These are phyloP conservation scores for Botrytis byssoidea DNA, from an alignment of 2,329 filamentous ascomycete genomes.

Conservation along the genomic window DNA sequence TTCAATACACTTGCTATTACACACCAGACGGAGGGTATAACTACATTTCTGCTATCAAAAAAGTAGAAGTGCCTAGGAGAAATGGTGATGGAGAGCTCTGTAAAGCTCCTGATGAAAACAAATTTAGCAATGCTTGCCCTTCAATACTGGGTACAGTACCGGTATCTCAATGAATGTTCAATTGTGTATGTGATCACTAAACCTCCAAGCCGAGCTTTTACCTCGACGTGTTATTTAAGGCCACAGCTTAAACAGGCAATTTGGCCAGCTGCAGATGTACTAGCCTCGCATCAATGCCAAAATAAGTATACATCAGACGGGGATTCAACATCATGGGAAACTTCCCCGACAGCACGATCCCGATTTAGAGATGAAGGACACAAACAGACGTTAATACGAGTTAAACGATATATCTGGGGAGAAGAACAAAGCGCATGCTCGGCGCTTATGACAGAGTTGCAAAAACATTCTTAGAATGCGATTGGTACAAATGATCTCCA, in stretches of 20 bases:
- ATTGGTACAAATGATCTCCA: background rate
- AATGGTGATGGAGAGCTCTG: background rate
- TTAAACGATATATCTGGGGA: background rate
- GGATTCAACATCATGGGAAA: background rate
- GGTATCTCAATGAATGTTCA: background rate
- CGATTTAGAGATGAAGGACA: background rate
- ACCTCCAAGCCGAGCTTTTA: background rate
- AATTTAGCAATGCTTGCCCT: background rate
- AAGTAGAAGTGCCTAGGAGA: background rate
- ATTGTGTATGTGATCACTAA: background rate
- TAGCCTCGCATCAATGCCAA: background rate
- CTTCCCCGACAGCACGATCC: background rate
- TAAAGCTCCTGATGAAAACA: background rate
- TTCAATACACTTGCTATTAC: background rate
- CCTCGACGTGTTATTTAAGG: background rate
- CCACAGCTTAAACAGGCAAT: background rate
- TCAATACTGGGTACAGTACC: background rate
- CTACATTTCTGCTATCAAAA: background rate
- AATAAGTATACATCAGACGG: no score
- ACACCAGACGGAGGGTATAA: background rate
- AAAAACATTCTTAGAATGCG: background rate
- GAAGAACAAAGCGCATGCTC: background rate
- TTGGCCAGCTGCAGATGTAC: background rate
- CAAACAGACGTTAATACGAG: background rate
- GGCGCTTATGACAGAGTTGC: background rate